Evolutionary conservation across 192 early-diverging fungal species (phyloP).

Genomic region (Coemansia nantahalensis): DNA sequence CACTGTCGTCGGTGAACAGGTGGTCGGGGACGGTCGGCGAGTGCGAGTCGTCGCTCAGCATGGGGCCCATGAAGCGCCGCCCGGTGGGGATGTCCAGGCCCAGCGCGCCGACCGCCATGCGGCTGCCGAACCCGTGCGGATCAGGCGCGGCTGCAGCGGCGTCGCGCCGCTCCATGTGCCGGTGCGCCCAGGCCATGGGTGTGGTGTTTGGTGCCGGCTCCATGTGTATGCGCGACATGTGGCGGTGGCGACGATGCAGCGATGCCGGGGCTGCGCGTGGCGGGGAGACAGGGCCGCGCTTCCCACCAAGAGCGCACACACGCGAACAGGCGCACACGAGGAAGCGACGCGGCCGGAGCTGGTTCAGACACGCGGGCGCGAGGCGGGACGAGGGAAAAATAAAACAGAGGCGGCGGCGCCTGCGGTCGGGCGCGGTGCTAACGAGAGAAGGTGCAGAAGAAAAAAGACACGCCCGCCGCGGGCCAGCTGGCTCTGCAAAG

Average conservation of each 20-base stretch:
- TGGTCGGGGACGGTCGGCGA: constrained; percentile 40
- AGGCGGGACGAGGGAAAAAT: not conserved
- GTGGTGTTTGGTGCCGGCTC: constrained; percentile 16
- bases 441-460: too few relatives aligned
- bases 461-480: constrained; percentile 1
- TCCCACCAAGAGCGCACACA: too few relatives aligned
- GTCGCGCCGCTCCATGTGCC: constrained; percentile 5
- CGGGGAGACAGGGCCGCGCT: too few relatives aligned
- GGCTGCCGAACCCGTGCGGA: constrained; percentile 3
- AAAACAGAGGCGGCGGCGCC: too few relatives aligned
- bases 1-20: constrained; percentile 15
- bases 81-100: constrained; percentile 13
- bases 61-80: constrained; percentile 5
- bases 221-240: constrained; percentile 34
- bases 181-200: constrained; percentile 18
- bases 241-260: not conserved
- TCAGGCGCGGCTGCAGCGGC: constrained; percentile 1
- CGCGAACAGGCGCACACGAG: too few relatives aligned
- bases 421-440: too few relatives aligned
- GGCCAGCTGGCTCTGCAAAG: too few relatives aligned
- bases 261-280: too few relatives aligned
- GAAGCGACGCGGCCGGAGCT: too few relatives aligned
- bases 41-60: constrained; percentile 16
- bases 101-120: constrained; percentile 8
- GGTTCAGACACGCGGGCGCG: too few relatives aligned